Percentiles rank a stretch among this genome's conserved stretches.
Conservation (phyloP, 305 asterid genomes). For the Fraxinus paxiana region DNA sequence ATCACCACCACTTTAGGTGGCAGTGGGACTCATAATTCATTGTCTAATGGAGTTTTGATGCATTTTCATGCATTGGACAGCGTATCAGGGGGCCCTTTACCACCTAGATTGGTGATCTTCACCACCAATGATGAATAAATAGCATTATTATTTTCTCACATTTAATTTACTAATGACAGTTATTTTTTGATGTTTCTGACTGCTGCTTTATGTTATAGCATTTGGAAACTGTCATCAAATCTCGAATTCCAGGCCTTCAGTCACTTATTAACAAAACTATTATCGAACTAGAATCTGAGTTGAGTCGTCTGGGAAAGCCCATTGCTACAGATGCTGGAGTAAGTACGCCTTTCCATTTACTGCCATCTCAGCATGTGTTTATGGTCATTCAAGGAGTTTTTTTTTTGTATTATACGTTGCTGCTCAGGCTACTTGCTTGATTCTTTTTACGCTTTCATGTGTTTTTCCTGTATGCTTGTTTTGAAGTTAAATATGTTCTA, state of each 20-base stretch:
- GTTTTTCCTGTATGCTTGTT: background rate
- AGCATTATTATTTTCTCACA: background rate
- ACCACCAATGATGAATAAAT: background rate
- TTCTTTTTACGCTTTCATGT: constrained; percentile 9
- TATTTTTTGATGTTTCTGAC: constrained; percentile 10
- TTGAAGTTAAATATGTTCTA: background rate
- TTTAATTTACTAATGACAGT: constrained; percentile 5
- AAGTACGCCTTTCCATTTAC: constrained; percentile 4
- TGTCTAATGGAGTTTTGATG: background rate
- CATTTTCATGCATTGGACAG: background rate
- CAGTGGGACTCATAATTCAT: background rate
- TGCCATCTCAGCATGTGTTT: constrained; percentile 17
- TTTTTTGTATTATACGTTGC: background rate
- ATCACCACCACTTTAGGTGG: background rate
- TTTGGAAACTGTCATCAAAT: constrained; percentile 73
- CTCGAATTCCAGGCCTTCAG: constrained; percentile 80
- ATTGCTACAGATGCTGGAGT: constrained; percentile 61
- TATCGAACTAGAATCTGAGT: constrained; percentile 68
- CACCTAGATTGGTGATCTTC: background rate
- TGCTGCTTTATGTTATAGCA: constrained; percentile 43
- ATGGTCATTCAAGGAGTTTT: background rate
- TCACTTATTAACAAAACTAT: constrained; percentile 73
- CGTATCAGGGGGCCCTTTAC: background rate
- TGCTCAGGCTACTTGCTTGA: background rate
- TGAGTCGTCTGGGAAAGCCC: constrained; percentile 70